Evolutionary conservation across 148 eudicot genomes (phyloP), one percentile per base, ranked within the genome.

Genomic region (Rhododendron ovatum): DNA sequence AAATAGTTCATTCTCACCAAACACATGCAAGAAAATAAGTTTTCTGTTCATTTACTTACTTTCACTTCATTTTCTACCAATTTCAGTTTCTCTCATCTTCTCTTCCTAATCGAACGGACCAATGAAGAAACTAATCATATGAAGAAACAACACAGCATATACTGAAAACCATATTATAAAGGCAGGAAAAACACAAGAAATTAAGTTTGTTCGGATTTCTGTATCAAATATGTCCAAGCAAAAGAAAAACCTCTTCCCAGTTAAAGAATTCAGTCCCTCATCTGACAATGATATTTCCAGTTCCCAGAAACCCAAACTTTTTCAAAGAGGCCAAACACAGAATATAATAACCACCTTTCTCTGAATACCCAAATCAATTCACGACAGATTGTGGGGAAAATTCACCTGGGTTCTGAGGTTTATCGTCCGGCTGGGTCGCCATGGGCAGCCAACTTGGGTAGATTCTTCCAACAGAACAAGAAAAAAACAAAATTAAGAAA

Each of bases 361-460:
- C 5, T 30, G 2, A 22, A 78, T 82, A 10, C 65, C 35, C 22
- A 41, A 53, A 22, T 37, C 33, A 78, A 65, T 1, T 20, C 15
- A 41, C 33, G 9, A 22, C 11, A 55, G 33, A 74, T 24, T 12
- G 43, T 55, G 26, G 1, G 7, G 65, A 50, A 59, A 57, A 33
- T 33, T 82, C 43, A 91, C 93, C 93, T 87, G 90, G 89, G 51
- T 78, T 90, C 82, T 73, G 88, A 82, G 89, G 79, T 6, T 85
- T 89, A 53, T 57, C 89, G 65, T 84, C 89, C 2, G 90, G 65
- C 75, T 88, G 82, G 77, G 82, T 83, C 63, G 91, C 91, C 91
- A 90, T 90, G 8, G 78, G 81, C 51, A 39, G 20, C 86, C 67
- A 20, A 35, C 33, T 74, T 13, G 18, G 22, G 5, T 2, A 33